phyloP scores from a whole-genome alignment of 805 yeast genomes.

The Metschnikowia drakensbergensis region DNA sequence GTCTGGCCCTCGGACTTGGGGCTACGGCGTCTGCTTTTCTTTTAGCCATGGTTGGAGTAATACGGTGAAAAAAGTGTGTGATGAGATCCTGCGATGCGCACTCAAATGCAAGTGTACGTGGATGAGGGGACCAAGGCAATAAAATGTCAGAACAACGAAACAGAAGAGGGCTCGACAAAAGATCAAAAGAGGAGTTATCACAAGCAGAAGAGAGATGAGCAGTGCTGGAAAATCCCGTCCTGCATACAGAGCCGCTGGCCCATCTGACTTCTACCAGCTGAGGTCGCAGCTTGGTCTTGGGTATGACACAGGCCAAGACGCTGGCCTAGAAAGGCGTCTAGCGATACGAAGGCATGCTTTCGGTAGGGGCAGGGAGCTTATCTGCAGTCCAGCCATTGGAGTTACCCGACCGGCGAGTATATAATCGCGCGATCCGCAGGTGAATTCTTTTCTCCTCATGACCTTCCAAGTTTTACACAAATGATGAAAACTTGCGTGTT shows the following conservation, averaged over 20 bases:
- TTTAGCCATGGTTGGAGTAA: conserved; percentile 17
- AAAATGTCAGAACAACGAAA: not conserved
- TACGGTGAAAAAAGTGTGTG: conserved; percentile 3
- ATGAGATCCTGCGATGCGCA: conserved; percentile 11
- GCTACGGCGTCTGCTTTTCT: conserved; percentile 14
- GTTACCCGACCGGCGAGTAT: conserved; percentile 26
- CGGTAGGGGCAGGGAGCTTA: too few species aligned
- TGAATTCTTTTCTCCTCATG: conserved; percentile 36
- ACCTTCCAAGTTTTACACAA: conserved; percentile 65
- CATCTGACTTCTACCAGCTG: too few species aligned
- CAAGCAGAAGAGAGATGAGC: too few species aligned
- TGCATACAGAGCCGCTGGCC: too few species aligned
- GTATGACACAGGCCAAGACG: too few species aligned
- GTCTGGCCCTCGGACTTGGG: conserved; percentile 6
- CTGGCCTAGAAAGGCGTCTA: too few species aligned
- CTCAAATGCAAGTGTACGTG: not conserved
- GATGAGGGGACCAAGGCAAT: not conserved
- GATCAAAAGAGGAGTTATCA: too few species aligned
- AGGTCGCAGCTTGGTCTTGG: too few species aligned
- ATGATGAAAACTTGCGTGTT: conserved; percentile 62
- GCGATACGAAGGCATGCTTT: too few species aligned
- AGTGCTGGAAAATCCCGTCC: too few species aligned
- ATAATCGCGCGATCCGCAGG: conserved; percentile 12
- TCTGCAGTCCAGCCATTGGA: not conserved
- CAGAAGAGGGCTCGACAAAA: too few species aligned